These are phyloP conservation scores for Tuber microsphaerosporum DNA, from an alignment of 495 filamentous ascomycete genomes.

Conservation along the genomic window DNA sequence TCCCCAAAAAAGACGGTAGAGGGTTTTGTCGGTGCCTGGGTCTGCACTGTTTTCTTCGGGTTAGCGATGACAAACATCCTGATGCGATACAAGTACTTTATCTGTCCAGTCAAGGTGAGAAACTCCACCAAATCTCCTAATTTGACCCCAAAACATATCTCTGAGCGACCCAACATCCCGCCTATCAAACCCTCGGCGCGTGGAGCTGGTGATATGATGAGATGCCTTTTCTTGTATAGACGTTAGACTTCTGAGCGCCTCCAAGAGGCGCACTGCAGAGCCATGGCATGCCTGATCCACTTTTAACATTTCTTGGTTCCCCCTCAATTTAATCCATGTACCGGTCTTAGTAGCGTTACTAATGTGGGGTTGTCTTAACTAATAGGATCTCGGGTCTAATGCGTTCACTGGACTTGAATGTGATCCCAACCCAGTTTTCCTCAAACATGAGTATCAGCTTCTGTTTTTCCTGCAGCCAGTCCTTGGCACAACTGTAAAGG, in stretches of 20 bases:
- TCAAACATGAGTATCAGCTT: slow-evolving; percentile 69
- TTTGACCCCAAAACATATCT: not conserved
- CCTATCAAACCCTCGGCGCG: not conserved
- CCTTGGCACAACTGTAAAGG: slow-evolving; percentile 51
- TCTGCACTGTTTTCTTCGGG: slow-evolving; percentile 84
- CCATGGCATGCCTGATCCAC: slow-evolving; percentile 24
- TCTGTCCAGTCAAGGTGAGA: slow-evolving; percentile 84
- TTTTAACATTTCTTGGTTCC: not conserved
- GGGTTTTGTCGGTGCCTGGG: slow-evolving; percentile 94
- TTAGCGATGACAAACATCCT: slow-evolving; percentile 75
- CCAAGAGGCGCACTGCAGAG: slow-evolving; percentile 26
- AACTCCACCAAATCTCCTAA: not conserved
- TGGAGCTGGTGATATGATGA: slow-evolving; percentile 22
- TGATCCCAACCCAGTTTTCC: slow-evolving; percentile 85
- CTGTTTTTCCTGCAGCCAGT: slow-evolving; percentile 58
- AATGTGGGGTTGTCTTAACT: slow-evolving; percentile 14
- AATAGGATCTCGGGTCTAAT: slow-evolving; percentile 79
- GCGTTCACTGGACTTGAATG: slow-evolving; percentile 86
- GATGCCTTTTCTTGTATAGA: slow-evolving; percentile 34
- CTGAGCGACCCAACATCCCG: not conserved
- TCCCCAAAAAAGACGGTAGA: slow-evolving; percentile 99
- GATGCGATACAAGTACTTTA: slow-evolving; percentile 93
- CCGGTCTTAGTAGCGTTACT: slow-evolving; percentile 18
- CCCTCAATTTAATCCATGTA: not conserved
- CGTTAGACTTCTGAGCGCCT: slow-evolving; percentile 39